Base-by-base conservation (phyloP, 176 grass and related monocot species). In the Ampelocalamus luodianensis region DNA sequence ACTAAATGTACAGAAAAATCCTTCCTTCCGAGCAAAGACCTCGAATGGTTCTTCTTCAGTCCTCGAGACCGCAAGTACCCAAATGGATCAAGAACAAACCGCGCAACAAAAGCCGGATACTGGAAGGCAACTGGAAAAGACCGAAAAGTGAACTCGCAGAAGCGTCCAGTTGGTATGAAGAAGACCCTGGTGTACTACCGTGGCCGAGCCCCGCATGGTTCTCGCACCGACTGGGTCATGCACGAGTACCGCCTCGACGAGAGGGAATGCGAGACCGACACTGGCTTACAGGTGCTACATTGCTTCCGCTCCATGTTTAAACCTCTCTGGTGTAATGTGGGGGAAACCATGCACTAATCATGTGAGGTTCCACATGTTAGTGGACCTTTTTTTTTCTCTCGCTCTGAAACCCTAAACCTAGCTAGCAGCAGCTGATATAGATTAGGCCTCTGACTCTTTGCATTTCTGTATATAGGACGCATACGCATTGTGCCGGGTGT, bases 41-140 rank as follows among this genome's bases (percentile, higher is more conserved):
- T 99, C 2, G 97, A 99, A 86, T 99, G 97, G 97, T 99, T 96
- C 82, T 99, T 99, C 97, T 99, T 99, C 83, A 96, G 97, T 85
- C 97, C 97, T n/a, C 85, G 97, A 43, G 97, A 99, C 81, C 92
- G 97, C 17, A 99, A 99, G 84, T 99, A 99, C 54, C 97, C 97
- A 0, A 99, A 99, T 22, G 97, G 97, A 11, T 96, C 97, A 5
- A 92, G 97, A 83, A 99, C 97, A 40, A 99, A 99, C 88, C 93
- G 97, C 40, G 97, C 97, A 26, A 99, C 97, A 0, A 91, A 92
- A 81, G 92, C 93, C 7, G 97, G 93, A 4, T 99, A 99, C 86
- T 99, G 97, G 97, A 99, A 99, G 90, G 97, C 97, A 46, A 99
- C 97, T 7, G 97, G 97, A 32, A 99, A 99, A 62, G 97, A 99